Percentiles rank a stretch among this genome's conserved stretches.
Conservation (phyloP, 2,329 filamentous ascomycete species). For the Penicillium glabrum region DNA sequence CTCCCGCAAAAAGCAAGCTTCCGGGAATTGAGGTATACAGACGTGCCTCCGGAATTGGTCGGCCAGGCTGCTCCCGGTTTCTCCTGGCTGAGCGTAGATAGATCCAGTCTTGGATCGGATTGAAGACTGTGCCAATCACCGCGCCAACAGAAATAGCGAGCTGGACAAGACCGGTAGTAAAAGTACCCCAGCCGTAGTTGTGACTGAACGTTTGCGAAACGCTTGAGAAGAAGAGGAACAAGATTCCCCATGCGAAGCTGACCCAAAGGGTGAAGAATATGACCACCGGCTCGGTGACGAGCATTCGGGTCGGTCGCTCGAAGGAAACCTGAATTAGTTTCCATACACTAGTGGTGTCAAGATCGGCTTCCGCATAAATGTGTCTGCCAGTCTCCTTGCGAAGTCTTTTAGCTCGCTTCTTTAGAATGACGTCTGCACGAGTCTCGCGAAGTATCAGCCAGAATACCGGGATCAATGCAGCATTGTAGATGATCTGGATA, state of each 20-base stretch:
- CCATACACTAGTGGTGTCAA: constrained; percentile 22
- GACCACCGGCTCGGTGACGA: constrained; percentile 44
- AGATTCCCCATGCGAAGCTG: constrained; percentile 46
- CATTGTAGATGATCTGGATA: constrained; percentile 47
- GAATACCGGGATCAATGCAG: constrained; percentile 42
- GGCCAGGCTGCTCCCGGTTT: constrained; percentile 38
- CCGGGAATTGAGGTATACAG: constrained; percentile 45
- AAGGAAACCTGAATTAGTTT: constrained; percentile 41
- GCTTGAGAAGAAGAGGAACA: constrained; percentile 44
- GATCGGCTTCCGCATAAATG: constrained; percentile 28
- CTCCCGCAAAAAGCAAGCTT: constrained; percentile 35
- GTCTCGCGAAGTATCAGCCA: constrained; percentile 44
- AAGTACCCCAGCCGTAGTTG: constrained; percentile 37
- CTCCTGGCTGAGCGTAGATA: constrained; percentile 21
- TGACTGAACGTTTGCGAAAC: constrained; percentile 42
- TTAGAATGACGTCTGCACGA: constrained; percentile 43
- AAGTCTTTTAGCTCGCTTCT: constrained; percentile 39
- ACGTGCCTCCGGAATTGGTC: constrained; percentile 44
- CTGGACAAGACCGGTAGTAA: constrained; percentile 41
- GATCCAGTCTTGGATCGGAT: constrained; percentile 39
- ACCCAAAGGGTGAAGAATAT: constrained; percentile 47
- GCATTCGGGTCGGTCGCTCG: constrained; percentile 40
- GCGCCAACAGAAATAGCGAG: constrained; percentile 45
- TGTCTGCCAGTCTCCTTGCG: constrained; percentile 36
- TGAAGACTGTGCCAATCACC: constrained; percentile 42